Percentiles rank a stretch among this genome's conserved stretches.
These are phyloP conservation scores for Serendipita sp. DNA, from an alignment of 768 basidiomycete species.

Conservation along the genomic window DNA sequence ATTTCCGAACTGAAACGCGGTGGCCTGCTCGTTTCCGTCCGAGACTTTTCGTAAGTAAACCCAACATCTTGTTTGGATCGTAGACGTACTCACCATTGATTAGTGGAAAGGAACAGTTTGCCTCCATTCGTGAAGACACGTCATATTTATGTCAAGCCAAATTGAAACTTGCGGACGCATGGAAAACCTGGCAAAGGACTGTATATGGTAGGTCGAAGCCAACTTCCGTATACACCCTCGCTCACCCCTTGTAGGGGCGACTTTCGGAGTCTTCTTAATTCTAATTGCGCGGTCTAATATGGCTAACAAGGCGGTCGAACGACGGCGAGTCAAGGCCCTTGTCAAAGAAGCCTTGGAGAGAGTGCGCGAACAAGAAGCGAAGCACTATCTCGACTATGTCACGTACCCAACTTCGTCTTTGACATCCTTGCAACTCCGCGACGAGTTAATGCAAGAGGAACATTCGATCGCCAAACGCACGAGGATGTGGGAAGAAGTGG, in stretches of 20 bases:
- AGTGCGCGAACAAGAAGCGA: conserved; percentile 67
- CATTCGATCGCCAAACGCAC: conserved; percentile 51
- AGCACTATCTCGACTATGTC: conserved; percentile 69
- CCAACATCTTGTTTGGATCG: neutral
- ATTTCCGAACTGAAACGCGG: conserved; percentile 60
- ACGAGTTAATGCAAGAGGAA: conserved; percentile 67
- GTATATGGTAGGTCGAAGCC: conserved; percentile 37
- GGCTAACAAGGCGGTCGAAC: conserved; percentile 39
- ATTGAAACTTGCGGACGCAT: conserved; percentile 48
- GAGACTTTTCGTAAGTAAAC: conserved; percentile 43
- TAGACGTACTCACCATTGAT: conserved; percentile 6
- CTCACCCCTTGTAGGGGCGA: conserved; percentile 12
- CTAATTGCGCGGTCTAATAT: conserved; percentile 27
- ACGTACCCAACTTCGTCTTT: conserved; percentile 58
- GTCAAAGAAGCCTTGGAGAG: conserved; percentile 68
- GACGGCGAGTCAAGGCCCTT: conserved; percentile 49
- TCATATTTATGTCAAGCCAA: conserved; percentile 48
- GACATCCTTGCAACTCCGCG: conserved; percentile 75
- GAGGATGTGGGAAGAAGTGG: conserved; percentile 68
- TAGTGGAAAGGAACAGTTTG: conserved; percentile 60
- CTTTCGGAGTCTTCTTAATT: conserved; percentile 19
- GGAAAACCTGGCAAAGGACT: conserved; percentile 50
- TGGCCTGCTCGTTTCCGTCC: conserved; percentile 53
- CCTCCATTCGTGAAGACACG: conserved; percentile 53
- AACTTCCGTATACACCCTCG: neutral